Evolutionary conservation across 345 rosid species (phyloP).

Genomic region (Combretum micranthum): DNA sequence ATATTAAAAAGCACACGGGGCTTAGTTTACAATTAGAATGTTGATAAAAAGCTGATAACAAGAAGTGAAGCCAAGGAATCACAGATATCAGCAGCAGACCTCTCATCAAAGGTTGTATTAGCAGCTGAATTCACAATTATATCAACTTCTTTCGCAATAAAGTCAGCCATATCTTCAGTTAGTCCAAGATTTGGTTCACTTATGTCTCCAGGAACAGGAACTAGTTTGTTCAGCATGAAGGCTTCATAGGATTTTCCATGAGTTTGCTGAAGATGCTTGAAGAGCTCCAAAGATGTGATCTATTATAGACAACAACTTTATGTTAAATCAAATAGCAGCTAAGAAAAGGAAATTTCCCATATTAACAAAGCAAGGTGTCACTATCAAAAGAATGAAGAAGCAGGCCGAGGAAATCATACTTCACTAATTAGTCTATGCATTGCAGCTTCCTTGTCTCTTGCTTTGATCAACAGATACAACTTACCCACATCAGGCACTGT

Average conservation of each 20-base stretch:
- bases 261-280: slow-evolving; percentile 58
- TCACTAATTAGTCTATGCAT: slow-evolving; percentile 61
- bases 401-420: slow-evolving; percentile 28
- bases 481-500: slow-evolving; percentile 83
- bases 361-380: too few relatives aligned
- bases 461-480: slow-evolving; percentile 77
- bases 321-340: neutral
- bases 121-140: slow-evolving; percentile 76
- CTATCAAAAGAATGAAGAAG: neutral
- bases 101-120: slow-evolving; percentile 54
- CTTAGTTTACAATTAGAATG: neutral
- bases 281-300: slow-evolving; percentile 79
- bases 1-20: slow-evolving; percentile 3
- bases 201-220: slow-evolving; percentile 74
- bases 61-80: too few relatives aligned
- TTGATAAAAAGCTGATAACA: neutral
- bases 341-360: too few relatives aligned
- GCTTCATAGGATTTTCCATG: slow-evolving; percentile 67
- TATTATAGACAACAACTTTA: slow-evolving; percentile 18
- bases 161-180: slow-evolving; percentile 48
- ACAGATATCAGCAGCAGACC: slow-evolving; percentile 3
- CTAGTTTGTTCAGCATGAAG: slow-evolving; percentile 73
- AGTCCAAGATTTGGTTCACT: slow-evolving; percentile 62
- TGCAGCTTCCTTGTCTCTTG: slow-evolving; percentile 68
- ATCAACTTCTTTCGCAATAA: slow-evolving; percentile 54